Evolutionary conservation across 495 filamentous ascomycete species (phyloP), one percentile per base, ranked within the genome.

Genomic region (Friedmanniomyces simplex): DNA sequence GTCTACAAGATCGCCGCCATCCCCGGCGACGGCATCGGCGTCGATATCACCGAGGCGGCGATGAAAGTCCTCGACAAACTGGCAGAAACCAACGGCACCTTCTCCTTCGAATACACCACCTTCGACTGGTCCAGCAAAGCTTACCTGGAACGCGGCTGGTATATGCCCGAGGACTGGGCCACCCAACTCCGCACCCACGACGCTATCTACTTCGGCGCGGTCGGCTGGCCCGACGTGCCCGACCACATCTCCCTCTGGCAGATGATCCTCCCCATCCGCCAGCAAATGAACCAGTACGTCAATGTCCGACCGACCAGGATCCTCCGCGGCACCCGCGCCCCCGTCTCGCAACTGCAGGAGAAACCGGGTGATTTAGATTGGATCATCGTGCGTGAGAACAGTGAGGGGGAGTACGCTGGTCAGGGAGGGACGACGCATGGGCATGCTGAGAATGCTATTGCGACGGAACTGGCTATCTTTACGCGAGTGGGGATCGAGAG

Each of bases 171-270:
- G 11, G 70, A 72, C 50, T 66, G 68, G 24, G 55, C 67, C 48
- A 64, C 67, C n/a, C 64, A 68, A 36, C 54, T 73, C 55, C 69
- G 70, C 49, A 65, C 62, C 47, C 61, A 60, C 59, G 70, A 73
- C 55, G 70, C 68, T 30, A 72, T 72, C 47, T 71, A 68, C 57
- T 73, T 73, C 48, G 71, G 71, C 22, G 71, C 71, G 0, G 68
- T 71, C 1, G 71, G 71, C 37, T 72, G 64, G 68, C 71, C 71
- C 25, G 60, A 46, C 28, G 70, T 72, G 0, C 71, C 71, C 16
- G 71, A 74, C 49, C 70, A 74, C 47, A 73, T 73, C 52, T 68
- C 65, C n/a, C 62, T 72, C 26, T 72, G 71, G 71, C 21, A 30
- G 26, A 57, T 73, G 16, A 72, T 73, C 53, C 65, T 73, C 18